These are phyloP conservation scores for Backusella parvicylindrica DNA, from an alignment of 192 early-diverging fungal species.

Conservation along the genomic window DNA sequence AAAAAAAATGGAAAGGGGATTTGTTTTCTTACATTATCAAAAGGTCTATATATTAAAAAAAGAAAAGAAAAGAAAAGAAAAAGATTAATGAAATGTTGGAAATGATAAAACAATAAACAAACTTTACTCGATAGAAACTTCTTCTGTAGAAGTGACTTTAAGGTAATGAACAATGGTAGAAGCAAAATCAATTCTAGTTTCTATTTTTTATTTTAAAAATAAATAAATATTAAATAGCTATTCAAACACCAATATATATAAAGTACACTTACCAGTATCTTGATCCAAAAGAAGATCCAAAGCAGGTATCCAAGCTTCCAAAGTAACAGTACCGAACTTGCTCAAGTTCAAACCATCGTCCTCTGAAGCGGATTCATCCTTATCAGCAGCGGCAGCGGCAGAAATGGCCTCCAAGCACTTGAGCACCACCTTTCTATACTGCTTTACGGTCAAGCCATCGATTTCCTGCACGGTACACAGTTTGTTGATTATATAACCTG, in stretches of 20 bases:
- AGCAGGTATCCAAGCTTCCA: constrained; percentile 18
- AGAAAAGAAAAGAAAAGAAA: neutral
- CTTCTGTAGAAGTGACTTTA: constrained; percentile 24
- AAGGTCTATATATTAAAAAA: neutral
- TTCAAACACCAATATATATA: constrained; percentile 9
- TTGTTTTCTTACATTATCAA: neutral
- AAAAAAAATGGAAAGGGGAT: neutral
- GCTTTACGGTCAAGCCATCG: constrained; percentile 36
- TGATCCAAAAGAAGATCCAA: constrained; percentile 10
- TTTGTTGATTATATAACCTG: constrained; percentile 45
- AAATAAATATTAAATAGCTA: neutral
- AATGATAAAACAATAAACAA: neutral
- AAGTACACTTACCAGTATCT: neutral
- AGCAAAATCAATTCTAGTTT: constrained; percentile 38
- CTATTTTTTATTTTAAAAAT: neutral
- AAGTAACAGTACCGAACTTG: neutral
- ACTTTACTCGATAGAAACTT: constrained; percentile 2
- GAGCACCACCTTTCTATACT: constrained; percentile 38
- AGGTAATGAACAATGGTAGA: constrained; percentile 37
- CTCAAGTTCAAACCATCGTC: neutral
- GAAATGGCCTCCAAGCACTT: constrained; percentile 41
- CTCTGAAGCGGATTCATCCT: constrained; percentile 2
- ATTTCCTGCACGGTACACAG: constrained; percentile 14
- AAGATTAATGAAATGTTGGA: neutral
- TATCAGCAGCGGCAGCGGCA: constrained; percentile 31